These are phyloP conservation scores for Heterobasidion parviporum DNA, from an alignment of 1,284 basidiomycete genomes.

Conservation along the genomic window DNA sequence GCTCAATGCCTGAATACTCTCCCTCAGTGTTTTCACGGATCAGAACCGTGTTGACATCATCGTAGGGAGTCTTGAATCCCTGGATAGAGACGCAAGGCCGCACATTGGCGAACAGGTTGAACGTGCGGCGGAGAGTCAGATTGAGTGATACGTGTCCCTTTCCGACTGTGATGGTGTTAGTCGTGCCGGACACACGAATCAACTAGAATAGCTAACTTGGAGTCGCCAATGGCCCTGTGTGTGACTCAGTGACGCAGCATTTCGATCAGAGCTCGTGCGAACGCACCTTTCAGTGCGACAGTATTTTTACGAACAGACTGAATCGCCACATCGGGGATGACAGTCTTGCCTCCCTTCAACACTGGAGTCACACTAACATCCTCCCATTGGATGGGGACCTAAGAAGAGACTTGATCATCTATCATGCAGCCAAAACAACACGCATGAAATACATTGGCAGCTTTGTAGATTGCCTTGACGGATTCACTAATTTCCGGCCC, in stretches of 20 bases:
- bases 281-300: conserved; percentile 89
- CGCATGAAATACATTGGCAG: conserved; percentile 60
- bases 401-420: background rate
- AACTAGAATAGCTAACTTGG: conserved; percentile 56
- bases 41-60: conserved; percentile 95
- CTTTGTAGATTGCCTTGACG: conserved; percentile 89
- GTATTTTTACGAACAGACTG: conserved; percentile 94
- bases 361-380: conserved; percentile 96
- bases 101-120: conserved; percentile 98
- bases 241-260: conserved; percentile 7
- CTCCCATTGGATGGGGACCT: conserved; percentile 98
- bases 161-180: conserved; percentile 57
- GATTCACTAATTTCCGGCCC: conserved; percentile 97
- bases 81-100: conserved; percentile 94
- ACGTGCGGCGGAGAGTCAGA: conserved; percentile 92
- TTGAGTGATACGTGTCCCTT: conserved; percentile 99
- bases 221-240: conserved; percentile 81
- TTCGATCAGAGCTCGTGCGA: background rate
- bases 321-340: conserved; percentile 91
- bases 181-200: background rate
- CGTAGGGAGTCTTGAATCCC: conserved; percentile 98
- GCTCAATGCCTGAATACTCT: conserved; percentile 99
- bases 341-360: conserved; percentile 92
- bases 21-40: conserved; percentile 99
- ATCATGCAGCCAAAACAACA: conserved; percentile 4